phyloP scores from a whole-genome alignment of 257 asterid genomes.

The Sherardia arvensis region DNA sequence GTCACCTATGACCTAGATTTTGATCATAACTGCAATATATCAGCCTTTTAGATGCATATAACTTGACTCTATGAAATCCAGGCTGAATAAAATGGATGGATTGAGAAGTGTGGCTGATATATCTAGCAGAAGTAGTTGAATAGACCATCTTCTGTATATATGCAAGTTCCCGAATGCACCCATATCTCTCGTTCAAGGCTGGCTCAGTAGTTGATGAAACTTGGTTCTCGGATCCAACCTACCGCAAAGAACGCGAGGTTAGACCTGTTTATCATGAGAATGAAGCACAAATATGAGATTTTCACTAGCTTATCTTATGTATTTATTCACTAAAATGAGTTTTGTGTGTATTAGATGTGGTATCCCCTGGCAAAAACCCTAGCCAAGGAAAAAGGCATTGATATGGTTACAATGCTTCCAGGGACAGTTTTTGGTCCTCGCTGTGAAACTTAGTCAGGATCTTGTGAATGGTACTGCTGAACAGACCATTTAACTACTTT shows the following conservation, averaged over 20 bases:
- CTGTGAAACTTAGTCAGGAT: background rate
- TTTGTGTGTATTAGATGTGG: conserved; percentile 25
- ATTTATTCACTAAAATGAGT: background rate
- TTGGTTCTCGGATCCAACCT: conserved; percentile 48
- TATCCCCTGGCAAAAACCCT: conserved; percentile 44
- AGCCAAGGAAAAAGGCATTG: conserved; percentile 45
- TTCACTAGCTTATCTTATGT: no score
- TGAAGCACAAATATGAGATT: background rate
- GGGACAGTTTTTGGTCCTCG: conserved; percentile 52
- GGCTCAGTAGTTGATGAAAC: conserved; percentile 43
- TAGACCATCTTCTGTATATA: conserved; percentile 36
- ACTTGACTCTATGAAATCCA: no score
- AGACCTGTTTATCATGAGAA: background rate
- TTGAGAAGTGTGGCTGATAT: conserved; percentile 41
- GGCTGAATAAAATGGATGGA: conserved; percentile 22
- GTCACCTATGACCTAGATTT: no score
- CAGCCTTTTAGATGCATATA: no score
- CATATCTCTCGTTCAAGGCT: conserved; percentile 25
- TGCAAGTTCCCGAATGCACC: conserved; percentile 30
- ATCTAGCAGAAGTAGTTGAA: conserved; percentile 26
- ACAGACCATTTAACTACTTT: background rate
- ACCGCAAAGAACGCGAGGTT: conserved; percentile 49
- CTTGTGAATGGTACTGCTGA: conserved; percentile 22
- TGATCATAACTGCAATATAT: no score
- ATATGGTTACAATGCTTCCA: conserved; percentile 46